phyloP scores from a whole-genome alignment of 2,329 filamentous ascomycete species.

The Xylariaceae sp. region DNA sequence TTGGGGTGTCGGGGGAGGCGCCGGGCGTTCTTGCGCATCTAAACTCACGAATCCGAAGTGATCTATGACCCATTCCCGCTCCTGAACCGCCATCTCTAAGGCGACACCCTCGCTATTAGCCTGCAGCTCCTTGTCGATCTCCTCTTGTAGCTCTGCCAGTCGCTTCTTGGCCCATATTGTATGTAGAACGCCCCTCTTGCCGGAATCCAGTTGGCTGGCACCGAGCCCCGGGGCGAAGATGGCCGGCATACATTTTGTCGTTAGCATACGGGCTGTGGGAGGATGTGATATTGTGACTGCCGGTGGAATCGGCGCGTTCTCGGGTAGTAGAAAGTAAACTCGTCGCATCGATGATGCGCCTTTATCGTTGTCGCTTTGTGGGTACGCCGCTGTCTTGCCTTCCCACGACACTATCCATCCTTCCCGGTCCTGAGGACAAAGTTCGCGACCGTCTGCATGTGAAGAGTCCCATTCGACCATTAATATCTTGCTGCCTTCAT shows the following conservation, averaged over 20 bases:
- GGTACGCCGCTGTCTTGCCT: slow-evolving; percentile 75
- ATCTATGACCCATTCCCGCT: slow-evolving; percentile 83
- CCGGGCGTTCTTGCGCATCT: slow-evolving; percentile 35
- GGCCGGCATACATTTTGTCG: slow-evolving; percentile 81
- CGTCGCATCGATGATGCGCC: slow-evolving; percentile 54
- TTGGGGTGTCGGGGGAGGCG: slow-evolving; percentile 47
- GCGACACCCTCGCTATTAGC: slow-evolving; percentile 82
- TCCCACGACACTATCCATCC: slow-evolving; percentile 84
- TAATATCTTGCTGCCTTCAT: slow-evolving; percentile 86
- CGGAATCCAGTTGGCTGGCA: slow-evolving; percentile 67
- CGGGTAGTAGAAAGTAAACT: slow-evolving; percentile 81
- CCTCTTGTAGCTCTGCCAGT: slow-evolving; percentile 73
- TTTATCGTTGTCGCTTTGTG: slow-evolving; percentile 61
- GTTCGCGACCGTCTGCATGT: slow-evolving; percentile 56
- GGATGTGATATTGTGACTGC: slow-evolving; percentile 68
- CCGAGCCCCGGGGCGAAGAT: slow-evolving; percentile 83
- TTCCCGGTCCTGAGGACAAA: slow-evolving; percentile 26
- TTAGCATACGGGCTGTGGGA: slow-evolving; percentile 47
- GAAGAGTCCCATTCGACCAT: slow-evolving; percentile 80
- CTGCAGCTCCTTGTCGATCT: slow-evolving; percentile 76
- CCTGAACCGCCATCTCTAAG: slow-evolving; percentile 80
- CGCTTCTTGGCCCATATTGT: slow-evolving; percentile 90
- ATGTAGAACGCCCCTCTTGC: slow-evolving; percentile 82
- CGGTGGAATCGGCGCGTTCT: slow-evolving; percentile 72
- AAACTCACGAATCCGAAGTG: slow-evolving; percentile 71